Evolutionary conservation across 2,329 filamentous ascomycete species (phyloP), one percentile per base, ranked within the genome.

Genomic region (Neofusicoccum laricinum): DNA sequence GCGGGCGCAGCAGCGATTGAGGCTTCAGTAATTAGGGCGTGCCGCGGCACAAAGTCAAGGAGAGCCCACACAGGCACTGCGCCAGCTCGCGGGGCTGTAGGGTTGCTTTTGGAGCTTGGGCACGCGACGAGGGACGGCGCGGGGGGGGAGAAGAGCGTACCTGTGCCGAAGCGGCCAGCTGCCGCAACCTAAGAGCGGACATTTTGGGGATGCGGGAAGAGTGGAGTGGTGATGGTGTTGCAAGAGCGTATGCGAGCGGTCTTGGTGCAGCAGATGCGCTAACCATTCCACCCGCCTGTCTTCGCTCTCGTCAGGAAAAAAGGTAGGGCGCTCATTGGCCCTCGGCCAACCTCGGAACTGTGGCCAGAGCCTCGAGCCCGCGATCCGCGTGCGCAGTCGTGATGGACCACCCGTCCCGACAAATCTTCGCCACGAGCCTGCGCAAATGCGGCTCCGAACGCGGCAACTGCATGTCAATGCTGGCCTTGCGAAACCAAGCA

Each of bases 181-280:
- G 63, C 63, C 63, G 63, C 63, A 65, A 40, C 53, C 55, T 59
- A 34, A 65, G 63, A 45, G 63, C 45, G 25, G 53, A 61, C 63
- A 65, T 65, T 40, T 45, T 65, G 55, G 43, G 45, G 36, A 61
- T 57, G 57, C 19, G 17, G 46, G 17, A 38, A 38, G 63, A 51
- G 50, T 61, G 63, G 48, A 65, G 63, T 32, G 55, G 25, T 53
- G 46, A 46, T 59, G 55, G 53, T 61, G 61, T 40, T 65, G 63
- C 55, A 45, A 30, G 46, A 58, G 32, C 19, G 45, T 50, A 62
- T 32, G n/a, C 61, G 61, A 38, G 49, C 30, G 48, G 45, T 43
- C 45, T 50, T 34, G 46, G 46, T 61, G 50, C 50, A 55, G 36
- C 14, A 46, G 57, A 40, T 49, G 48, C 59, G 43, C 48, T 63